Evolutionary conservation across 1,284 basidiomycete genomes (phyloP).

Genomic region (Grifola frondosa): DNA sequence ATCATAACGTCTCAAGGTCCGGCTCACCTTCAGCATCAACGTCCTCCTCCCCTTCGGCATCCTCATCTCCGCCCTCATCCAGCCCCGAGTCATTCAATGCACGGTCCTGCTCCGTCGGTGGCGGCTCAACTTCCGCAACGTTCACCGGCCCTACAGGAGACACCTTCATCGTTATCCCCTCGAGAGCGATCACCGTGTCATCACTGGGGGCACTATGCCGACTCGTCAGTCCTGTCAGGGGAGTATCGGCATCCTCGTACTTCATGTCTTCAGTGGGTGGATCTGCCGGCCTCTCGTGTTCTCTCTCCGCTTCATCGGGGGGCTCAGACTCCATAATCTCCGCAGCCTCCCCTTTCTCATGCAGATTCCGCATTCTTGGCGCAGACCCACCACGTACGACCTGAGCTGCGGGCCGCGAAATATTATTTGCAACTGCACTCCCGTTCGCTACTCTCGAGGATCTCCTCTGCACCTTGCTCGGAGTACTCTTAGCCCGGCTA

Average conservation of each 20-base stretch:
- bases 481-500: constrained; percentile 3
- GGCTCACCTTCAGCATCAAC: constrained; percentile 35
- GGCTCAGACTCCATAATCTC: constrained; percentile 1
- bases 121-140: constrained; percentile 1
- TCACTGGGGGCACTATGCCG: constrained; percentile 57
- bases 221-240: constrained; percentile 49
- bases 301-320: constrained; percentile 1
- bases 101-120: neutral
- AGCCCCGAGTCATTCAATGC: constrained; percentile 13
- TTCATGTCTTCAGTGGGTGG: constrained; percentile 38
- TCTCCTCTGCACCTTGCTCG: constrained; percentile 12
- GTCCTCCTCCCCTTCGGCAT: constrained; percentile 36
- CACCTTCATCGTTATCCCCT: constrained; percentile 22
- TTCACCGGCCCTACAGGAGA: constrained; percentile 12
- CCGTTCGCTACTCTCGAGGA: constrained; percentile 10
- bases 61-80: constrained; percentile 25
- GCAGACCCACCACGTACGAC: neutral
- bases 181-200: constrained; percentile 44
- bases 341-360: constrained; percentile 11
- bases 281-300: too few relatives aligned
- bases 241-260: constrained; percentile 53
- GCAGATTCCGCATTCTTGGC: neutral
- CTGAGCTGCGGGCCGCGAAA: neutral
- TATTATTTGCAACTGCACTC: too few relatives aligned
- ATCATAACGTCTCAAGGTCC: constrained; percentile 23